Base-by-base conservation (phyloP, 306 rosid species). In the Vachellia collinsii region DNA sequence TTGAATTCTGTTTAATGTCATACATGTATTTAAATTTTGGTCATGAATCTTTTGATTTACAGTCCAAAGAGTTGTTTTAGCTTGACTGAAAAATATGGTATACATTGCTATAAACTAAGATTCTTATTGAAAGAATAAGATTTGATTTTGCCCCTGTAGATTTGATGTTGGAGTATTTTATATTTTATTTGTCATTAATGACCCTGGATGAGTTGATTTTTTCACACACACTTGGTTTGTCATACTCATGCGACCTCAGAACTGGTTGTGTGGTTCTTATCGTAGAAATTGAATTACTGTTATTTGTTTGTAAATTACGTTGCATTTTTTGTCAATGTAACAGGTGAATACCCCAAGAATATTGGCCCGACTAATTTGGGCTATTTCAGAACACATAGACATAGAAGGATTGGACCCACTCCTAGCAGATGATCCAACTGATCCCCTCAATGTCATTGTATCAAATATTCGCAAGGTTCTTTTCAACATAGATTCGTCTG, bases 401-500 rank as follows among this genome's bases (percentile, higher is more conserved):
- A 89, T 95, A 71, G 98, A 92, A 84, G 99, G 99, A 76, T 79
- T 95, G 89, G 99, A 95, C 82, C 99, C 99, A 43, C 99, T 95
- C 80, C 91, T 95, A 74, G 98, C 99, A 67, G 99, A 95, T 20
- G 99, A 95, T 80, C 99, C 99, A n/a, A 94, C 86, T 76, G 99
- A 95, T 76, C 90, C 98, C 48, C 92, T 95, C 72, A 95, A 95
- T 84, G 92, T 93, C 77, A 91, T 93, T 78, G 20, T 95, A 61
- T 82, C 93, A 79, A 92, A 95, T 72, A 87, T 95, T 77, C 97
- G 65, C 80, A 95, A 92, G 92, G 97, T 95, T 84, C 87, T 95
- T 74, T 92, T 90, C 87, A 92, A 89, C 84, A 11, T 90, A 66
- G 93, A 93, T 87, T 78, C 97, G 41, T 81, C 91, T 75, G 87